Base-by-base conservation (phyloP, 306 rosid species). In the Trifolium dubium region DNA sequence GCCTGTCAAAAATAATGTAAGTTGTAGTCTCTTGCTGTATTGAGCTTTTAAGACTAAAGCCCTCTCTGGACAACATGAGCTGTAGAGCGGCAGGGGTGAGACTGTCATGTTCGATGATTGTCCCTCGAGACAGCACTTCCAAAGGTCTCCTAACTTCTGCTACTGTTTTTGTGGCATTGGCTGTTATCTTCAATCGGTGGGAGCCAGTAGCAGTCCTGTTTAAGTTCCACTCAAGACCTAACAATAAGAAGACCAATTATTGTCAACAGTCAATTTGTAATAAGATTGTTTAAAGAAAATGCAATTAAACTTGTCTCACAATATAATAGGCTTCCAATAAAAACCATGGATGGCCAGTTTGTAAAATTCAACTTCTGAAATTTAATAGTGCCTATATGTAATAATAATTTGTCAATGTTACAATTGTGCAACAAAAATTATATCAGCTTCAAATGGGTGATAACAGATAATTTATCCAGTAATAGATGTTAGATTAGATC, bases 111-210 rank as follows among this genome's bases (percentile, higher is more conserved):
- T 81, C 82, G 41, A 95, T 71, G 43, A 81, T 81, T 83, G 82
- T 88, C 77, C 99, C 99, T 66, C 89, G 86, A 56, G 85, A 71
- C 32, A 92, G 87, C 82, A 85, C 92, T 81, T 95, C 99, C 60
- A 90, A 84, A 50, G 80, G 95, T 69, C 87, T 84, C 77, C 99
- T 87, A 69, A 86, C 78, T 72, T 92, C 92, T 28, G 98, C 96
- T 53, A 95, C 91, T 2, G 70, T 86, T 84, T 64, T 87, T 35
- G 99, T 95, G 64, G 98, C 99, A 85, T 87, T 92, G 51, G 97
- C 93, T 28, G 92, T 85, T 70, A 95, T 85, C 86, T 80, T 92
- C 77, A 95, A 80, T 18, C 92, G 85, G 76, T 78, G 76, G 61
- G 96, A 90, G 68, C 98, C 98, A 61, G 85, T 95, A 59, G 75